Base-by-base conservation (phyloP, 768 basidiomycete genomes). In the Termitomyces sp. region DNA sequence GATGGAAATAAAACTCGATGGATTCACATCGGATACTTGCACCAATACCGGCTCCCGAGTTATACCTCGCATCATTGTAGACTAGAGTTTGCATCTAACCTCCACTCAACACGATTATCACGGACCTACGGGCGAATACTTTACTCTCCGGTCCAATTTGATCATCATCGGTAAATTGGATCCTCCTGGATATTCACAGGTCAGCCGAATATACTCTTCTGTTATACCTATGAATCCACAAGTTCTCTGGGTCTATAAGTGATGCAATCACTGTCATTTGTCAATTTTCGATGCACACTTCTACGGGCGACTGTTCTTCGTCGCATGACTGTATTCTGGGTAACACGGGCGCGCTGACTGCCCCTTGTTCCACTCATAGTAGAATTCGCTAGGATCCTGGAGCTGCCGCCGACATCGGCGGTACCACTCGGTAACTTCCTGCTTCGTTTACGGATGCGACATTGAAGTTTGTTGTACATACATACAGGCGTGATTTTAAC, bases 281-380 rank as follows among this genome's bases (percentile, higher is more conserved):
- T 3, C 19, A 34, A 9, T 14, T 48, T 21, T 17, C 10, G 6
- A 32, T 49, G 34, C 9, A 12, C 14, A 5, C 2, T 37, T 7
- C 48, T 16, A 23, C 5, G 7, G 17, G 21, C 19, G 12, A 16
- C 4, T 34, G 21, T 35, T 49, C 16, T 49, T 50, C 17, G 3
- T 25, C 35, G 17, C 5, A 37, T 37, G 21, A 43, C 34, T 19
- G 19, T 28, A 9, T 47, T 51, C 19, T 52, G 59, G 56, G 59
- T 60, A 57, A 17, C 52, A 54, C 55, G 55, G 59, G 43, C 47
- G 43, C 46, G 46, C 47, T 27, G 30, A 56, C 1, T 40, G 27
- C 59, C 44, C 47, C 59, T 46, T 51, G 56, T 55, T 54, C 30
- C 16, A 30, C 14, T 11, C 3, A 27, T 32, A 32, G 28, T 23